Base-by-base conservation (phyloP, 225 moss, liverwort and hornwort genomes). In the Pseudoscleropodium purum region DNA sequence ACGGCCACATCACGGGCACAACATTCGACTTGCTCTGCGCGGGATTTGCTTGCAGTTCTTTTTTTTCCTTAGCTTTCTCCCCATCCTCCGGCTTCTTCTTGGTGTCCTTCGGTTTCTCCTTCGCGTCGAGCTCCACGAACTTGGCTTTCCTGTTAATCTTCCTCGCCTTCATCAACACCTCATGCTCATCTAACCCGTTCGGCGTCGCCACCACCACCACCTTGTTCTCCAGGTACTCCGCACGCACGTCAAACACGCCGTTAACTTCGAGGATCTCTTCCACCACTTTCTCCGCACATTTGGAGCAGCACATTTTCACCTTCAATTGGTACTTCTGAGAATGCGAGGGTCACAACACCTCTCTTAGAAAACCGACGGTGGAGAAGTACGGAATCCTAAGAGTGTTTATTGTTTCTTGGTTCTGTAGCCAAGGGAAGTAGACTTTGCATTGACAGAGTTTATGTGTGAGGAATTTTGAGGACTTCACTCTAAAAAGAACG, bases 281-380 rank as follows among this genome's bases (percentile, higher is more conserved):
- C 11, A 56, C 33, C 21, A 90, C 51, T 64, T 70, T 93, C 90
- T 93, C 92, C 88, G 77, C 87, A 45, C 93, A 93, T 52, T 92
- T 92, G 19, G 65, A 19, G 87, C 93, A 93, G 26, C 93, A 93
- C 87, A 93, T 73, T 34, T 87, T 92, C 30, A 93, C 90, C 84
- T 90, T 72, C 79, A 93, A 12, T 57, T 93, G 91, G 41, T 51
- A 19, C 82, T 91, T 91, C 93, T 93, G 89, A 66, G 26, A 72
- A 60, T 5, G 29, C 34, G 10, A 79, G 6, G 13, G 56, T 54
- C 29, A 13, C 27, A 67, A 36, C 37, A 37, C 36, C 54, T 54
- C 29, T 36, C 27, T 84, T 54, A 84, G 84, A 51, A 29, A 13
- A 69, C 36, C 29, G 14, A 54, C 13, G 54, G 34, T 67, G 37